Evolutionary conservation across 75 land plant species (phyloP).

Genomic region (Ceratopteris richardii): DNA sequence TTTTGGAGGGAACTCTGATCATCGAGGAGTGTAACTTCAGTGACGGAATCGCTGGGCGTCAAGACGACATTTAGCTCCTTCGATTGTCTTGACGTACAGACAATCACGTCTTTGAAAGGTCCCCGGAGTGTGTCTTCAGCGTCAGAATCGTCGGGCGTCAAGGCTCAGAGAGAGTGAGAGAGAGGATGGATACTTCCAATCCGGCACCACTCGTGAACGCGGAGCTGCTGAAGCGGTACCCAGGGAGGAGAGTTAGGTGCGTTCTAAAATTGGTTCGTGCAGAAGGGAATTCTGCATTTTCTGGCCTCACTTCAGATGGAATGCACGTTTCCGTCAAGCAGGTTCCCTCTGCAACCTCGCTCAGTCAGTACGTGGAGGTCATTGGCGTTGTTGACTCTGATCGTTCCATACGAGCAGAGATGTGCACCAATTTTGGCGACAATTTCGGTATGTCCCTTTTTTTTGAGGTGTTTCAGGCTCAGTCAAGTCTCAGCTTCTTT

Average conservation of each 20-base stretch:
- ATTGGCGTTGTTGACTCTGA: conserved; percentile 78
- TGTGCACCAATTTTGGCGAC: conserved; percentile 71
- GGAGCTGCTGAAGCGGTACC: conserved; percentile 48
- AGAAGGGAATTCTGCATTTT: conserved; percentile 35
- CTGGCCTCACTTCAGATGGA: conserved; percentile 68
- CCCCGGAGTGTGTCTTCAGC: too few species aligned
- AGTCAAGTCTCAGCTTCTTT: too few species aligned
- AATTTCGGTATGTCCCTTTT: conserved; percentile 35
- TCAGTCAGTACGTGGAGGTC: conserved; percentile 63
- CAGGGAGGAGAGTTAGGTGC: conserved; percentile 62
- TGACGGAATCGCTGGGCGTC: too few species aligned
- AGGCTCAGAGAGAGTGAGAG: too few species aligned
- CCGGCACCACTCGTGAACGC: conserved; percentile 76
- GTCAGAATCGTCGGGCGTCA: too few species aligned
- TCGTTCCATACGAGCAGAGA: conserved; percentile 58
- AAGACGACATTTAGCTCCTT: too few species aligned
- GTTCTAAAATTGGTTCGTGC: conserved; percentile 50
- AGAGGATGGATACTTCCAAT: conserved; percentile 58
- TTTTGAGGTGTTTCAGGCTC: not conserved
- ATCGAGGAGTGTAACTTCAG: too few species aligned
- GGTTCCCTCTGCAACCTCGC: conserved; percentile 22
- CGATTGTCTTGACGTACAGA: too few species aligned
- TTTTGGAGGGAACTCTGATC: too few species aligned
- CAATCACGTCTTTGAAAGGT: too few species aligned
- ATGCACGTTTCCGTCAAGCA: conserved; percentile 50